Conservation (phyloP, 805 yeast species). For the Hanseniaspora lindneri region DNA sequence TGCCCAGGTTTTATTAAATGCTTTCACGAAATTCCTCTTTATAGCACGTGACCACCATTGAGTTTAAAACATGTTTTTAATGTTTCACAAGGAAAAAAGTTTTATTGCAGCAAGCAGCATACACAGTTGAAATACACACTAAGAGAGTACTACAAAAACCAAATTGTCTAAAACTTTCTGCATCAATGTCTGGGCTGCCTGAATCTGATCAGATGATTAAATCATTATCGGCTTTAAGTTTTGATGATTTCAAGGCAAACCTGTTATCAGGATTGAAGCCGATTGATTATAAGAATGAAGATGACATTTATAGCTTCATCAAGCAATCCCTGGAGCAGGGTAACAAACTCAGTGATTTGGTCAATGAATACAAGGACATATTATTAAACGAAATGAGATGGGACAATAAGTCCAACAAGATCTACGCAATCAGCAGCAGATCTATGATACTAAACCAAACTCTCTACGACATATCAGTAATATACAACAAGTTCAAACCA, state of each 20-base stretch:
- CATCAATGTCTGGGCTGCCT: not conserved
- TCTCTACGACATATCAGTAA: constrained; percentile 20
- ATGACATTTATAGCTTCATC: not conserved
- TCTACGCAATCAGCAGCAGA: constrained; percentile 8
- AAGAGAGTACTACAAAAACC: no score
- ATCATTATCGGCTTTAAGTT: not conserved
- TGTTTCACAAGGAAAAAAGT: no score
- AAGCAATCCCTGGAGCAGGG: not conserved
- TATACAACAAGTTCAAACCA: constrained; percentile 17
- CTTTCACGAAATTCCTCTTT: no score
- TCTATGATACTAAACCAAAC: constrained; percentile 18
- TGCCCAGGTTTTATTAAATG: no score
- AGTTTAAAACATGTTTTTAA: no score
- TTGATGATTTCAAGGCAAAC: not conserved
- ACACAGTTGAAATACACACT: no score
- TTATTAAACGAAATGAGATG: constrained; percentile 19
- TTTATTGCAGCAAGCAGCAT: no score
- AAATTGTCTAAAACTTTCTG: no score
- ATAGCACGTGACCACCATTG: no score
- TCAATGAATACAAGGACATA: not conserved
- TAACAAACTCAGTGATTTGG: not conserved
- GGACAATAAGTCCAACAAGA: constrained; percentile 23
- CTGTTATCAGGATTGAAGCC: not conserved
- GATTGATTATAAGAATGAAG: not conserved
- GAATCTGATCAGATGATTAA: not conserved